A percentile compares a stretch with the other conserved stretches of the same genome.
Evolutionary conservation across 2,329 filamentous ascomycete genomes (phyloP).

Genomic region (Fusarium sp.): DNA sequence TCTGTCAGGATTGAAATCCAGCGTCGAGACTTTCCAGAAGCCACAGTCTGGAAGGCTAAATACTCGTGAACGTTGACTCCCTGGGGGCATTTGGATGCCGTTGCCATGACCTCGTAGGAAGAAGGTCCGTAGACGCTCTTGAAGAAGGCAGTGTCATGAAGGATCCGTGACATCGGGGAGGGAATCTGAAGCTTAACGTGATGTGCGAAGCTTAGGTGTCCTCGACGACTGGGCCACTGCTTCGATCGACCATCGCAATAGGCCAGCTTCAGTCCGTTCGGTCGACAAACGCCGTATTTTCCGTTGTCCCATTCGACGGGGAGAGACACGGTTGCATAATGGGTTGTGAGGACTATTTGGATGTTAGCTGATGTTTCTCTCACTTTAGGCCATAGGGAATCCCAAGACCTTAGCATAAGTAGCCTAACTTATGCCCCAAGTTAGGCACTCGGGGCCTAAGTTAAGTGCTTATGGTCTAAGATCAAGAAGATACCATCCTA

Average conservation of each 20-base stretch:
- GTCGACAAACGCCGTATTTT: constrained; percentile 42
- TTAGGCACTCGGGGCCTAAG: background rate
- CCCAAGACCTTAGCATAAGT: background rate
- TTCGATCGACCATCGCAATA: constrained; percentile 34
- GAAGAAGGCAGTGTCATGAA: constrained; percentile 31
- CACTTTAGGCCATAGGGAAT: background rate
- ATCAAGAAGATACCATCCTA: background rate
- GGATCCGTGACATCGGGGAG: constrained; percentile 36
- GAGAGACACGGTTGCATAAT: constrained; percentile 46
- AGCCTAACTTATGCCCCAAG: background rate
- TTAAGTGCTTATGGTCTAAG: background rate
- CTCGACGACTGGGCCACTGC: constrained; percentile 39
- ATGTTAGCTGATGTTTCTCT: background rate
- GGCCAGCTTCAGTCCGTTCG: constrained; percentile 42
- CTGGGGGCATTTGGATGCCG: constrained; percentile 62
- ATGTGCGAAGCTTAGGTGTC: constrained; percentile 35
- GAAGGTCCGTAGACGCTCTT: constrained; percentile 57
- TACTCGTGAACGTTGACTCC: constrained; percentile 66
- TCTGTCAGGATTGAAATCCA: constrained; percentile 66
- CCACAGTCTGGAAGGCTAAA: constrained; percentile 63
- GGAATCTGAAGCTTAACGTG: constrained; percentile 39
- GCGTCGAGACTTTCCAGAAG: constrained; percentile 61
- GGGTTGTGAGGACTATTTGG: constrained; percentile 46
- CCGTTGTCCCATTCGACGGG: constrained; percentile 50
- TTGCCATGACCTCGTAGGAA: constrained; percentile 68